Evolutionary conservation across 768 basidiomycete genomes (phyloP).

Genomic region (Calocera cornea): DNA sequence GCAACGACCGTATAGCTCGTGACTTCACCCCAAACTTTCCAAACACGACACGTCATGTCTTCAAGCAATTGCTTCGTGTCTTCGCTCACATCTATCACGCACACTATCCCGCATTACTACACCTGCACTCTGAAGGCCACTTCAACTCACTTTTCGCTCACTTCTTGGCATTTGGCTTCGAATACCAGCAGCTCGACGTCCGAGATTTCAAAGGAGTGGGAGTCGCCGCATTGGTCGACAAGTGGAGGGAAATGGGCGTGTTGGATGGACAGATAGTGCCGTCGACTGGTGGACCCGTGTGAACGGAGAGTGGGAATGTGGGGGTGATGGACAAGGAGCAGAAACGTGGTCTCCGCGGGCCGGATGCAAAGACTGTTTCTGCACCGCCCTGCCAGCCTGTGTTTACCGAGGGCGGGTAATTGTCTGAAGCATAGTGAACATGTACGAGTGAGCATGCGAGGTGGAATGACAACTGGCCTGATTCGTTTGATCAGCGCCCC

Average conservation of each 20-base stretch:
- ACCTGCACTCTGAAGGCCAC: conserved; percentile 85
- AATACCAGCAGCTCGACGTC: conserved; percentile 81
- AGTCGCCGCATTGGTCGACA: conserved; percentile 69
- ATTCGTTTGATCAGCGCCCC: not conserved
- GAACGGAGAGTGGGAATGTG: conserved; percentile 3
- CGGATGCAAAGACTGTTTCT: conserved; percentile 3
- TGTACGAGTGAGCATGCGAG: conserved; percentile 2
- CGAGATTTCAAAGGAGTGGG: conserved; percentile 83
- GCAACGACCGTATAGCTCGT: conserved; percentile 40
- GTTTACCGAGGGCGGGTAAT: not conserved
- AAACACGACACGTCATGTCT: conserved; percentile 80
- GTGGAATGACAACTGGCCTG: not conserved
- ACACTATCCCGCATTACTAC: conserved; percentile 73
- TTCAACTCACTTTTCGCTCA: conserved; percentile 97
- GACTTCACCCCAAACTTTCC: conserved; percentile 83
- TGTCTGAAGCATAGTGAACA: not conserved
- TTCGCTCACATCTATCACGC: conserved; percentile 97
- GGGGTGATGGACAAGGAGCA: not conserved
- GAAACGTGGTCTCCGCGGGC: not conserved
- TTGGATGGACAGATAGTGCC: conserved; percentile 28
- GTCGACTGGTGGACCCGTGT: not conserved
- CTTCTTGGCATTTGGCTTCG: conserved; percentile 87
- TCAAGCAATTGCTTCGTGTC: conserved; percentile 89
- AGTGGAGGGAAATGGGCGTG: conserved; percentile 79
- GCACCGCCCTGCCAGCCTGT: conserved; percentile 1